A percentile compares a stretch with the other conserved stretches of the same genome.
phyloP scores from a whole-genome alignment of 345 rosid species.

The Dipteronia sinensis region DNA sequence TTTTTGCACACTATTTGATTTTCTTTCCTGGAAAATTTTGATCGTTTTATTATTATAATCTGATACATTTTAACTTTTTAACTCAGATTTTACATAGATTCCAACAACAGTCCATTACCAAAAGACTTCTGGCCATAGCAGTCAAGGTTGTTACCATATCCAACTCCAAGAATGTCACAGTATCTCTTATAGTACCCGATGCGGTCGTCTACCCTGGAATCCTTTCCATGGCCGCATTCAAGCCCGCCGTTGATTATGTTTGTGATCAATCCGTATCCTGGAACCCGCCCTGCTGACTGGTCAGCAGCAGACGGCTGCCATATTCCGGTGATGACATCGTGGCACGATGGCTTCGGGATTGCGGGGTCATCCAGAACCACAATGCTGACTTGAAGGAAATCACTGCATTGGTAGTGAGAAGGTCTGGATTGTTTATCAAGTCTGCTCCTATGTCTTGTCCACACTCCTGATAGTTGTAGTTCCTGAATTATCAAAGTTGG shows the following conservation, averaged over 20 bases:
- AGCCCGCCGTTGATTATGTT: slow-evolving; percentile 69
- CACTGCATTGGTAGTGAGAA: slow-evolving; percentile 40
- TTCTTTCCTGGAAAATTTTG: too few relatives aligned
- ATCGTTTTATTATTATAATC: background rate
- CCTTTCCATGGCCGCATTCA: slow-evolving; percentile 55
- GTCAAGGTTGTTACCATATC: slow-evolving; percentile 58
- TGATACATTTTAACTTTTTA: background rate
- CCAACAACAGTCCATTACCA: slow-evolving; percentile 18
- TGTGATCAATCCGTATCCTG: slow-evolving; percentile 56
- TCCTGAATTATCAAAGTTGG: slow-evolving; percentile 33
- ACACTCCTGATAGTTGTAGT: slow-evolving; percentile 66
- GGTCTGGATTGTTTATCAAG: slow-evolving; percentile 65
- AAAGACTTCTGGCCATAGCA: slow-evolving; percentile 56
- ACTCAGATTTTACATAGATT: slow-evolving; percentile 19
- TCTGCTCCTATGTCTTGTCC: slow-evolving; percentile 56
- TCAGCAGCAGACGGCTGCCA: slow-evolving; percentile 48
- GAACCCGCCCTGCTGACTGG: slow-evolving; percentile 40
- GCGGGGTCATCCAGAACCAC: slow-evolving; percentile 79
- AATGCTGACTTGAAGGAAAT: slow-evolving; percentile 69
- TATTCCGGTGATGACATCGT: slow-evolving; percentile 47
- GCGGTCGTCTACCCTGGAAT: slow-evolving; percentile 44
- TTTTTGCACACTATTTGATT: too few relatives aligned
- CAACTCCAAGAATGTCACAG: slow-evolving; percentile 44
- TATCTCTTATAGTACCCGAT: slow-evolving; percentile 70
- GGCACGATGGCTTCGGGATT: slow-evolving; percentile 68